Evolutionary conservation across 805 yeast genomes (phyloP), one percentile per base, ranked within the genome.

Genomic region (Sugiyamaella chiloensis): DNA sequence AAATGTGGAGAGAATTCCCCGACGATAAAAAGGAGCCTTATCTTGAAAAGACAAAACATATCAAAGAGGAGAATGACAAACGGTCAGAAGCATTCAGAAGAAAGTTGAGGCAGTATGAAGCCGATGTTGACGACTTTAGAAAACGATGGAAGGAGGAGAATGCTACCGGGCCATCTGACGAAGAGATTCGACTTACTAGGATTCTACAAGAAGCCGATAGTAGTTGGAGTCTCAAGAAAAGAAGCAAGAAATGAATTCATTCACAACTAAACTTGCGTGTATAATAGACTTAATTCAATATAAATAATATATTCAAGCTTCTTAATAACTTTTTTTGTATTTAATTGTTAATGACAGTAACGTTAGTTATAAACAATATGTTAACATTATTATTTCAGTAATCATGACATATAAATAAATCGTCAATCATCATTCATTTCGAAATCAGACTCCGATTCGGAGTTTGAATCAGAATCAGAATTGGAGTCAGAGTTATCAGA

Each of bases 1-100:
- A 63, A 42, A 65, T 66, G 57, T 69, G 74, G 74, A 58, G 71
- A 27, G 67, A 63, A 19, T 52, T 69, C 17, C 66, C 70, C 1
- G 70, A 64, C 8, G 62, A 52, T 2, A 63, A 65, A 35, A 64
- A 68, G 45, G 55, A 55, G 32, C 73, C 73, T 0, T 68, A 68
- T 48, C 50, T 67, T n/a, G 65, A 62, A 40, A 53, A 54, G 27
- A 63, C 70, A 16, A 60, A 59, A 41, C 56, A 52, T 24, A 63
- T 64, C 42, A 66, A 66, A 46, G 67, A 62, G 12, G 59, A 54
- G 30, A 67, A 66, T 34, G 63, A 60, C 42, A 62, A 59, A 41
- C 61, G 60, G 39, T 51, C 56, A 11, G 71, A 63, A 19, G 66
- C 62, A n/a, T 66, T 56, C 46, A 48, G 62, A 31, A 57, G 62